phyloP scores from a whole-genome alignment of 139 green algal genomes.

The Yamagishiella unicocca region DNA sequence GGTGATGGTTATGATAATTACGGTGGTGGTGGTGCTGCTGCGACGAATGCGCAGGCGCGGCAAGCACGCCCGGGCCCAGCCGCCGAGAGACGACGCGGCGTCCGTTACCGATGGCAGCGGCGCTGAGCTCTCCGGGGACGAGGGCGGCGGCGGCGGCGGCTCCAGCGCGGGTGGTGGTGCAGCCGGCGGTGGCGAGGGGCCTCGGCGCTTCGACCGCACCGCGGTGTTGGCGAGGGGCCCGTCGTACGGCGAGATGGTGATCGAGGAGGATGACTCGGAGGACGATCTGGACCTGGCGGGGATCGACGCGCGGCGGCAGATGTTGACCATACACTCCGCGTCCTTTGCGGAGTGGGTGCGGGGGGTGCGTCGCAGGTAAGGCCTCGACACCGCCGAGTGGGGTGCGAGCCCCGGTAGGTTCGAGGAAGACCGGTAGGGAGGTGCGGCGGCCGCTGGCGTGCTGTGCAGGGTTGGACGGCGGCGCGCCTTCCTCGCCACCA shows the following conservation, averaged over 20 bases:
- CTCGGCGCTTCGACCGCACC: not conserved
- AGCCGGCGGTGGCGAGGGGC: not conserved
- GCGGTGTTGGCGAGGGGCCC: not conserved
- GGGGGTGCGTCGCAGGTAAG: not conserved
- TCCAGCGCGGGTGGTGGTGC: no score
- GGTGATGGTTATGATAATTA: no score
- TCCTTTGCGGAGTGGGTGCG: constrained; percentile 26
- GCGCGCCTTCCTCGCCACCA: no score
- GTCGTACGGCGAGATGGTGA: constrained; percentile 25
- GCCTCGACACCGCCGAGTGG: no score
- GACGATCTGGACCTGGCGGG: not conserved
- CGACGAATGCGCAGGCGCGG: no score
- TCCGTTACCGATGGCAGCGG: not conserved
- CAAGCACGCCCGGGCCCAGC: constrained; percentile 8
- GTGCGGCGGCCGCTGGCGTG: no score
- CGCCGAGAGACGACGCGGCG: not conserved
- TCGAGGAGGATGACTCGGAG: not conserved
- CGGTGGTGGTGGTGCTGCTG: no score
- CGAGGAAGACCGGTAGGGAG: no score
- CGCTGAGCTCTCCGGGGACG: not conserved
- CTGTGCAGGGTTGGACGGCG: no score
- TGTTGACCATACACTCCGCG: not conserved
- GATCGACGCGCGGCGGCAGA: constrained; percentile 1
- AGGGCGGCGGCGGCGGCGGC: not conserved
- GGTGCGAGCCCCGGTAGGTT: no score